These are phyloP conservation scores for Coemansia sp. DNA, from an alignment of 192 early-diverging fungal species.

Conservation along the genomic window DNA sequence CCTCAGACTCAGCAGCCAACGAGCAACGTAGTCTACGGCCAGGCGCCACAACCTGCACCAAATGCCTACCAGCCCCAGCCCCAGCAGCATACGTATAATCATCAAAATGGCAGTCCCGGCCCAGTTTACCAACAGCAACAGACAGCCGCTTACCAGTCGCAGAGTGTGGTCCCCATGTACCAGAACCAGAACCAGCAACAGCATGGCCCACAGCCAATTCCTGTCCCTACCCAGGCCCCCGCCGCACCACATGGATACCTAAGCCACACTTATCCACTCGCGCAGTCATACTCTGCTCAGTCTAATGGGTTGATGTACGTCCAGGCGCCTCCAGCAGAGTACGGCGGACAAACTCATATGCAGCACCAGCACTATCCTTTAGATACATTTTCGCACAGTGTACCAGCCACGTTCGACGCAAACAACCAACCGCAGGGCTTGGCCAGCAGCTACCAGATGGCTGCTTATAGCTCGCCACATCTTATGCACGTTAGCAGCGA, in stretches of 20 bases:
- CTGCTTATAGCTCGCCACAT: slow-evolving; percentile 15
- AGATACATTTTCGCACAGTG: slow-evolving; percentile 21
- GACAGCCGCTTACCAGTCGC: neutral
- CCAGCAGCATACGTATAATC: neutral
- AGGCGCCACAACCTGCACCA: neutral
- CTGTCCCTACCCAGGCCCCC: neutral
- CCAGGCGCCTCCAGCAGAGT: neutral
- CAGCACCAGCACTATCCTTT: slow-evolving; percentile 2
- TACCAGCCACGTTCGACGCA: slow-evolving; percentile 13
- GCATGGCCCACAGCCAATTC: slow-evolving; percentile 13
- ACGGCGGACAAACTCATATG: neutral
- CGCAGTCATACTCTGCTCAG: neutral
- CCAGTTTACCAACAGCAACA: slow-evolving; percentile 18
- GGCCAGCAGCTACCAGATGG: neutral
- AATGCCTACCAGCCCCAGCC: neutral
- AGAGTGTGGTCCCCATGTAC: neutral
- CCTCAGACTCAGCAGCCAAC: neutral
- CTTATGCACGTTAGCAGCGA: slow-evolving; percentile 9
- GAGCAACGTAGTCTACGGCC: neutral
- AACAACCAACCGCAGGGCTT: slow-evolving; percentile 2
- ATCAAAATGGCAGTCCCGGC: neutral
- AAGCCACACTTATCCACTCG: neutral
- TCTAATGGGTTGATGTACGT: neutral
- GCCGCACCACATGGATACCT: neutral
- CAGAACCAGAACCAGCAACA: slow-evolving; percentile 9